Evolutionary conservation across 768 basidiomycete genomes (phyloP).

Genomic region (Boletus tomentosulus): DNA sequence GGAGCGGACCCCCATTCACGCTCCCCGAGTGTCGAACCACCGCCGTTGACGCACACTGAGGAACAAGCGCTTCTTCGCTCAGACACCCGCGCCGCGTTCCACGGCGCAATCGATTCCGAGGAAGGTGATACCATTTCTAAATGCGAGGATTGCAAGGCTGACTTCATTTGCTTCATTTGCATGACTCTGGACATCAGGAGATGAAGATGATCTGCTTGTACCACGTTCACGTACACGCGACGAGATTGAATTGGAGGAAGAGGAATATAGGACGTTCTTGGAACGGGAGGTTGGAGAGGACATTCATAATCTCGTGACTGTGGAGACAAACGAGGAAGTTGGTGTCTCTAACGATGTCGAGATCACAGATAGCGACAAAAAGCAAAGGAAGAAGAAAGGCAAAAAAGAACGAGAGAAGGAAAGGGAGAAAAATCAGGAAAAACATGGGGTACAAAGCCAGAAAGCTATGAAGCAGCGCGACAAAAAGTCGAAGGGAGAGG

Average conservation of each 20-base stretch:
- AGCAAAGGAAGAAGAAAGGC: slow-evolving; percentile 33
- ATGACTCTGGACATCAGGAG: slow-evolving; percentile 30
- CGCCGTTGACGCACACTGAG: slow-evolving; percentile 63
- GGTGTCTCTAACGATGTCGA: slow-evolving; percentile 23
- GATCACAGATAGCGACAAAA: slow-evolving; percentile 23
- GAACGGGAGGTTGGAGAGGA: slow-evolving; percentile 79
- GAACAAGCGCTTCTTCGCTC: slow-evolving; percentile 71
- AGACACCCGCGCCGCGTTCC: slow-evolving; percentile 86
- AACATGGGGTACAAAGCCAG: slow-evolving; percentile 16
- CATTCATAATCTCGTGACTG: slow-evolving; percentile 60
- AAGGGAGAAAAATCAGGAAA: slow-evolving; percentile 24
- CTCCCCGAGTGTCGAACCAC: slow-evolving; percentile 53
- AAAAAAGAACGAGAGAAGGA: slow-evolving; percentile 33
- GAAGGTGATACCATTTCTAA: slow-evolving; percentile 9
- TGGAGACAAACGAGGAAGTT: slow-evolving; percentile 31
- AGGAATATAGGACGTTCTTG: slow-evolving; percentile 81
- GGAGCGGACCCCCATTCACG: slow-evolving; percentile 43
- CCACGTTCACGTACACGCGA: slow-evolving; percentile 75
- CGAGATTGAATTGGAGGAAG: slow-evolving; percentile 72
- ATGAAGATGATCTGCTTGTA: slow-evolving; percentile 66
- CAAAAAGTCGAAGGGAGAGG: slow-evolving; percentile 48
- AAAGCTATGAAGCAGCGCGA: slow-evolving; percentile 16
- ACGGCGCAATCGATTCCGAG: slow-evolving; percentile 32
- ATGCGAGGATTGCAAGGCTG: background rate
- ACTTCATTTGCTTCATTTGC: background rate